Base-by-base conservation (phyloP, 495 filamentous ascomycete species). In the Penicillium turbatum region DNA sequence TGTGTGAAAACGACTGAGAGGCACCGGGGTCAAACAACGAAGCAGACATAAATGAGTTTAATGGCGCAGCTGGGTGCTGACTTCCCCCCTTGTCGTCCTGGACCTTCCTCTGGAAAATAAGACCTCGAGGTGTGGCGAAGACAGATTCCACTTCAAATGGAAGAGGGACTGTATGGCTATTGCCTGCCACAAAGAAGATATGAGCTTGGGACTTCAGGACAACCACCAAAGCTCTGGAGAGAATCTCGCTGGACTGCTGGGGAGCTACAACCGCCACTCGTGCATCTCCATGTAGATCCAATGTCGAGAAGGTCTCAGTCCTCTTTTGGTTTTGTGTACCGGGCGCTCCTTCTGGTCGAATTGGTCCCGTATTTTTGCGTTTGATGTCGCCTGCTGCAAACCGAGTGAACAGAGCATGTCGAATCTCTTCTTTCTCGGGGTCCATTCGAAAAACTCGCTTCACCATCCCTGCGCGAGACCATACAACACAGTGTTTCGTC, bases 181-280 rank as follows among this genome's bases (percentile, higher is more conserved):
- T 82, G 4, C 91, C 91, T 15, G 86, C 78, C n/a, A 96, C 80
- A 66, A 92, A 95, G 75, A 88, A 95, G 60, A 97, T 82, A 63
- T 96, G 93, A 21, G 89, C 91, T 63, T 97, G 92, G 4, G 88
- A 88, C 67, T 91, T 93, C 53, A 99, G 81, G 57, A 97, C 86
- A 35, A 97, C 86, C 6, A 97, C 90, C 45, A 99, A 72, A 24
- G 93, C 86, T 79, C 66, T 84, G 72, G 59, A 84, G 63, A 36
- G 55, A 42, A 47, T 60, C 38, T 62, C 54, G 24, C 42, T 57
- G 8, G 57, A 37, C 15, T 61, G 47, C 40, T 56, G 56, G 9
- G 58, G 54, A 30, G 51, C 32, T 42, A 60, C 38, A 24, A 62
- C 54, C 15, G 56, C 45, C 16, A 59, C 49, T 41, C 48, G 51